These are phyloP conservation scores for Podaxis sp. DNA, from an alignment of 768 basidiomycete species.

Conservation along the genomic window DNA sequence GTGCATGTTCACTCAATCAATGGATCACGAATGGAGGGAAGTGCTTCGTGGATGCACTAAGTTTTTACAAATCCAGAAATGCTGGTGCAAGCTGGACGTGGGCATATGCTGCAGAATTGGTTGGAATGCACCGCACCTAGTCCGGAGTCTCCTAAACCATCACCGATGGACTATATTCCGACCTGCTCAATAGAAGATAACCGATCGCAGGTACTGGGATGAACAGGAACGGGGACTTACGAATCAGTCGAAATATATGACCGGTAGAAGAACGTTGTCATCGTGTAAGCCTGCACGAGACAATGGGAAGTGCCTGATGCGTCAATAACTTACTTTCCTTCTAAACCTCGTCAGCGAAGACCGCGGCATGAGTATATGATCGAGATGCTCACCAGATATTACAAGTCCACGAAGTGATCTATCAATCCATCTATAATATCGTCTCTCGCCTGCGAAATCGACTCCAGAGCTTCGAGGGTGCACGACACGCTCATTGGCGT, in stretches of 20 bases:
- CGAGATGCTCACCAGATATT: slow-evolving; percentile 6
- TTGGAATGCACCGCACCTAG: not conserved
- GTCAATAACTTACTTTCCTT: not conserved
- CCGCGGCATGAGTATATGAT: not conserved
- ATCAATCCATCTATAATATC: slow-evolving; percentile 37
- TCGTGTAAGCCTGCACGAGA: not conserved
- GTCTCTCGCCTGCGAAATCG: slow-evolving; percentile 36
- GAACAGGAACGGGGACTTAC: not conserved
- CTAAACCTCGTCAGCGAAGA: not conserved
- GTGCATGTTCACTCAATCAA: too few relatives aligned
- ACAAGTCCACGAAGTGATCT: slow-evolving; percentile 33
- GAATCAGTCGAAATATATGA: not conserved
- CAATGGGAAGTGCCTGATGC: not conserved
- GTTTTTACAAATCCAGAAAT: not conserved
- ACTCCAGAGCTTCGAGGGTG: slow-evolving; percentile 43
- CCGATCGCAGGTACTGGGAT: too few relatives aligned
- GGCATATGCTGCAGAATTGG: not conserved
- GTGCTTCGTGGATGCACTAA: not conserved
- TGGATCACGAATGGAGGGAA: not conserved
- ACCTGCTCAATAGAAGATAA: too few relatives aligned
- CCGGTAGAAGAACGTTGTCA: not conserved
- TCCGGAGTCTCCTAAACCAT: not conserved
- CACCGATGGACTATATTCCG: too few relatives aligned
- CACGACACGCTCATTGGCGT: slow-evolving; percentile 38
- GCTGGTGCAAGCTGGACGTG: not conserved